phyloP scores from a whole-genome alignment of 805 yeast species.

The Nakazawaea holstii region DNA sequence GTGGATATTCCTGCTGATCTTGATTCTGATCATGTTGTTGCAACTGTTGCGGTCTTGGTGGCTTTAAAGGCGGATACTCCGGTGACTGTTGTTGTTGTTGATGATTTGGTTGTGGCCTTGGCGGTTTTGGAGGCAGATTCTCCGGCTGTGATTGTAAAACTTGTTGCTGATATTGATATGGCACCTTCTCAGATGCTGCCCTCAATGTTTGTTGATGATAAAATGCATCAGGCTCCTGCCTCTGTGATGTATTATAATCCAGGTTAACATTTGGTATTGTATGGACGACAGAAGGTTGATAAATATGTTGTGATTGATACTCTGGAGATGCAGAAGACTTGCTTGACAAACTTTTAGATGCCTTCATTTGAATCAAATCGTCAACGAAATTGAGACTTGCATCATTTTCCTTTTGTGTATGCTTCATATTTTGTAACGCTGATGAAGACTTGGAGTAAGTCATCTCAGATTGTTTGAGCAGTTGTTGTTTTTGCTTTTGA shows the following conservation, averaged over 20 bases:
- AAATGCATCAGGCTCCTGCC: neutral
- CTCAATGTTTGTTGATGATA: neutral
- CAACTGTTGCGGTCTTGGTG: neutral
- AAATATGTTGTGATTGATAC: neutral
- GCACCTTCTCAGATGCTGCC: neutral
- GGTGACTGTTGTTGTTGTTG: neutral
- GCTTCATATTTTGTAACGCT: neutral
- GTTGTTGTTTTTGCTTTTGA: neutral
- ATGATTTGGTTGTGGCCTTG: too few species aligned
- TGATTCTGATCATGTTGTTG: too few species aligned
- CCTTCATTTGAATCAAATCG: conserved; percentile 1
- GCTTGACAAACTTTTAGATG: neutral
- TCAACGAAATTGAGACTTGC: conserved; percentile 3
- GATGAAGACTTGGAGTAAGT: neutral
- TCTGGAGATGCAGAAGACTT: conserved; percentile 1
- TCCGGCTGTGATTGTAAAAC: neutral
- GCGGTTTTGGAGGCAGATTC: too few species aligned
- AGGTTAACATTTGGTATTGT: neutral
- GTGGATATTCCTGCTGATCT: neutral
- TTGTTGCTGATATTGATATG: neutral
- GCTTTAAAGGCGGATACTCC: neutral
- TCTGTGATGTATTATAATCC: neutral
- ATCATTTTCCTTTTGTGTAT: neutral
- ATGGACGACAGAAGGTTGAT: neutral
- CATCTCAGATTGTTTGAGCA: neutral